phyloP scores from a whole-genome alignment of 305 asterid genomes.

The Striga hermonthica region DNA sequence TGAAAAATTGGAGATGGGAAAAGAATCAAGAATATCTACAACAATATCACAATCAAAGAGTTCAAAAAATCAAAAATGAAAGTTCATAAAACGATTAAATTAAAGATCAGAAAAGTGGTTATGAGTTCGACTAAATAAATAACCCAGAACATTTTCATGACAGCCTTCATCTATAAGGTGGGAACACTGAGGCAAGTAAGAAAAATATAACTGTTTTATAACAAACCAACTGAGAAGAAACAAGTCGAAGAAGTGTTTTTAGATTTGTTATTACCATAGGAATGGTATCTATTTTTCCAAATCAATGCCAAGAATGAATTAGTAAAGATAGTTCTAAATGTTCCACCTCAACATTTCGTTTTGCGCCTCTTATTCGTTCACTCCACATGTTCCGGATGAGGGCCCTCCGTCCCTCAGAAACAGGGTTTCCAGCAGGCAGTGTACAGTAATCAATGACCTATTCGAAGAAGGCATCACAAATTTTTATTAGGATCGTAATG shows the following conservation, averaged over 20 bases:
- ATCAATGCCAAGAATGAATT: conserved; percentile 24
- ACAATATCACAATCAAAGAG: neutral
- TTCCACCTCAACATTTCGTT: conserved; percentile 92
- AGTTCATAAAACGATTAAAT: neutral
- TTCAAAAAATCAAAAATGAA: neutral
- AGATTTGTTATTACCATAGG: conserved; percentile 2
- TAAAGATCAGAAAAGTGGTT: conserved; percentile 7
- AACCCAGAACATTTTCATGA: neutral
- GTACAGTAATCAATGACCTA: conserved; percentile 95
- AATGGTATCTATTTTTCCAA: conserved; percentile 2
- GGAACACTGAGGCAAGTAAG: neutral
- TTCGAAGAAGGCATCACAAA: conserved; percentile 33
- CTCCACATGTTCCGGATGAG: conserved; percentile 98
- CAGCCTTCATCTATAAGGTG: neutral
- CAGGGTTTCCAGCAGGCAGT: conserved; percentile 78
- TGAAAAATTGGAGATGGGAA: too few species aligned
- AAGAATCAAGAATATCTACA: too few species aligned
- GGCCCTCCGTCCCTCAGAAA: conserved; percentile 81
- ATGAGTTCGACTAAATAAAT: neutral
- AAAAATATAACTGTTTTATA: neutral
- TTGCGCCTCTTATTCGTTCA: conserved; percentile 94
- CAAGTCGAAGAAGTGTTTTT: neutral
- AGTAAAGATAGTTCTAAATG: conserved; percentile 27
- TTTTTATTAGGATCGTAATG: conserved; percentile 30
- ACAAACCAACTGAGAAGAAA: conserved; percentile 14